Conservation (phyloP, 2,329 filamentous ascomycete species). For the Ascochyta koolunga region DNA sequence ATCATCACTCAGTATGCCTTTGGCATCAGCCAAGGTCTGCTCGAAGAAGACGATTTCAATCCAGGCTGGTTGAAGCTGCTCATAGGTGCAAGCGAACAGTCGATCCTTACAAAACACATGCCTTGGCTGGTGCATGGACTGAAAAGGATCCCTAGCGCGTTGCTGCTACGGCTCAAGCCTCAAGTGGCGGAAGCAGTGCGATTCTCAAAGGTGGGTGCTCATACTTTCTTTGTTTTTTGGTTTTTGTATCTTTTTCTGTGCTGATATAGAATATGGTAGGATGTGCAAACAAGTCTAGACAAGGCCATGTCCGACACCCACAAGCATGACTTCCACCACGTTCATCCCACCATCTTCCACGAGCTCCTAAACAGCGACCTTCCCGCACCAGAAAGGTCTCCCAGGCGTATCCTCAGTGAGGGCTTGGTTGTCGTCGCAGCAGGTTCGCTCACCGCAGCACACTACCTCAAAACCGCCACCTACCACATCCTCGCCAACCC, state of each 20-base stretch:
- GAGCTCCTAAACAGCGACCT: background rate
- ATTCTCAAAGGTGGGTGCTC: background rate
- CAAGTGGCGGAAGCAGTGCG: background rate
- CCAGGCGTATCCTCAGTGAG: constrained; percentile 16
- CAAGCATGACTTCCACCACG: background rate
- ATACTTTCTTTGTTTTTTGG: background rate
- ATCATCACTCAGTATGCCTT: constrained; percentile 1
- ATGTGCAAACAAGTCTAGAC: background rate
- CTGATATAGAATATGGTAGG: background rate
- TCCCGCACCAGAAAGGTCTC: background rate
- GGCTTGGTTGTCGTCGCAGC: constrained; percentile 14
- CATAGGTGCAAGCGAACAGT: background rate
- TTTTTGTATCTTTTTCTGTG: too few species aligned
- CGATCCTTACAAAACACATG: background rate
- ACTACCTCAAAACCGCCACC: constrained; percentile 10
- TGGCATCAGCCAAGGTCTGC: background rate
- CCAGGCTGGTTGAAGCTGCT: background rate
- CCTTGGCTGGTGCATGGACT: background rate
- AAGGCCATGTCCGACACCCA: background rate
- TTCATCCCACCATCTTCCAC: background rate
- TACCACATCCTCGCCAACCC: constrained; percentile 34
- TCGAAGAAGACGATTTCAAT: background rate
- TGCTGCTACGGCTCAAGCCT: background rate
- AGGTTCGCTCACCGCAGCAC: constrained; percentile 17
- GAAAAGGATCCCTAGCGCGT: background rate